Evolutionary conservation across 306 rosid genomes (phyloP).

Genomic region (Crotalaria pallida): DNA sequence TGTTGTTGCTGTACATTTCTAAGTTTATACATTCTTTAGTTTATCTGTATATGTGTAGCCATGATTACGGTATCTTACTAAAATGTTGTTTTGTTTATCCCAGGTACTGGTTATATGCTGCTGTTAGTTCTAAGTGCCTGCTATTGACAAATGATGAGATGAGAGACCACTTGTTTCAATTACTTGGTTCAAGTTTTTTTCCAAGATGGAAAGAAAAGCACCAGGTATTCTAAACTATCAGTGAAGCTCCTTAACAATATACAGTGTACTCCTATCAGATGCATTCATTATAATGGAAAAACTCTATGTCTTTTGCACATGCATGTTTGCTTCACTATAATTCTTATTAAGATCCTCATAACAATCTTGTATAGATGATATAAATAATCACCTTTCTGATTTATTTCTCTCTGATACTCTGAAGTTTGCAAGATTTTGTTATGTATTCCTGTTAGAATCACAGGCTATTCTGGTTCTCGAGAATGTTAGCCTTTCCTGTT

Average conservation of each 20-base stretch:
- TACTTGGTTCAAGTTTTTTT: conserved; percentile 81
- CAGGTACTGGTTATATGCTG: conserved; percentile 98
- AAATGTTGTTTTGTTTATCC: neutral
- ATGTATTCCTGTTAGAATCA: neutral
- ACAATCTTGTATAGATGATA: neutral
- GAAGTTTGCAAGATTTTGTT: neutral
- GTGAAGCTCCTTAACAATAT: neutral
- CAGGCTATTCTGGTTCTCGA: neutral
- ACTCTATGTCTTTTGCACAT: neutral
- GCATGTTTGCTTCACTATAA: conserved; percentile 6
- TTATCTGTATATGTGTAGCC: neutral
- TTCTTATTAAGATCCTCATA: neutral
- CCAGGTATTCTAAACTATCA: conserved; percentile 55
- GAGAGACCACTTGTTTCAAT: conserved; percentile 95
- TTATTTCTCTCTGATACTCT: neutral
- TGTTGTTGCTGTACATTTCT: neutral
- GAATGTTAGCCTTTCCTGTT: conserved; percentile 2
- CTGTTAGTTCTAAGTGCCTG: conserved; percentile 73
- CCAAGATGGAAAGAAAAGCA: conserved; percentile 98
- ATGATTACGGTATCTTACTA: neutral
- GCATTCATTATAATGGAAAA: neutral
- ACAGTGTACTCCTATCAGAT: conserved; percentile 1
- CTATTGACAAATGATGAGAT: conserved; percentile 92
- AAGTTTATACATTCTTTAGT: neutral
- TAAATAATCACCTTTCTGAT: neutral